These are phyloP conservation scores for Ophiostoma perfectum DNA, from an alignment of 2,329 filamentous ascomycete species.

Conservation along the genomic window DNA sequence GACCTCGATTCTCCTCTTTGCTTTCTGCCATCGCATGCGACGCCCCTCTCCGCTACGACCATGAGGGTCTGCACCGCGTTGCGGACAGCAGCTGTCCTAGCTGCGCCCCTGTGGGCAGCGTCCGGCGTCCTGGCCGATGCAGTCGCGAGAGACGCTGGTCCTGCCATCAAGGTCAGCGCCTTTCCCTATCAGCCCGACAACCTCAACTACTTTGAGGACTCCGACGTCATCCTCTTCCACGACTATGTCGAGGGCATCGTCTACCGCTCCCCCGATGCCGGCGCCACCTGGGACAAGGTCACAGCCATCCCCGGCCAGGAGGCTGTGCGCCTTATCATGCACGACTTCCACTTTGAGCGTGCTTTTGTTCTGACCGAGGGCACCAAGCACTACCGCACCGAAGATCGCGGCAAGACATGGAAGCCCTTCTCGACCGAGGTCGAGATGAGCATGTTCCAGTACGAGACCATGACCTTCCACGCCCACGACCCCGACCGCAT, in stretches of 20 bases:
- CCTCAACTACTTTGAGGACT: constrained; percentile 87
- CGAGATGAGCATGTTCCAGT: constrained; percentile 50
- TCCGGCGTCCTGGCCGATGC: constrained; percentile 27
- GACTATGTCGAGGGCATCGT: constrained; percentile 60
- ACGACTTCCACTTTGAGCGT: constrained; percentile 69
- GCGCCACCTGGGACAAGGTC: constrained; percentile 66
- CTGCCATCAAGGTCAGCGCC: constrained; percentile 57
- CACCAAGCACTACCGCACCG: constrained; percentile 73
- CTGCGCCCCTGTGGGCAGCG: constrained; percentile 37
- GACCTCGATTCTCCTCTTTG: not conserved
- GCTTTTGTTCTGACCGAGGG: constrained; percentile 73
- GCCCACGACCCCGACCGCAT: constrained; percentile 77
- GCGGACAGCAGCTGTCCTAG: constrained; percentile 47
- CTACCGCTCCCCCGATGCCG: constrained; percentile 75
- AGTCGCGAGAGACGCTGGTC: constrained; percentile 37
- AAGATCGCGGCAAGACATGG: constrained; percentile 80
- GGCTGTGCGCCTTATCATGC: constrained; percentile 62
- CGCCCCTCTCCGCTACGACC: constrained; percentile 33
- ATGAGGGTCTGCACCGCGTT: constrained; percentile 50
- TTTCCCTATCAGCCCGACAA: constrained; percentile 63
- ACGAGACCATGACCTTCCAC: constrained; percentile 65
- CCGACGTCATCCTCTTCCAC: constrained; percentile 71
- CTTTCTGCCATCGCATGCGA: constrained; percentile 17
- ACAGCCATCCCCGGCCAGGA: constrained; percentile 59
- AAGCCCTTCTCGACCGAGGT: constrained; percentile 60